phyloP scores from a whole-genome alignment of 495 filamentous ascomycete species.

The Tuber indicum region DNA sequence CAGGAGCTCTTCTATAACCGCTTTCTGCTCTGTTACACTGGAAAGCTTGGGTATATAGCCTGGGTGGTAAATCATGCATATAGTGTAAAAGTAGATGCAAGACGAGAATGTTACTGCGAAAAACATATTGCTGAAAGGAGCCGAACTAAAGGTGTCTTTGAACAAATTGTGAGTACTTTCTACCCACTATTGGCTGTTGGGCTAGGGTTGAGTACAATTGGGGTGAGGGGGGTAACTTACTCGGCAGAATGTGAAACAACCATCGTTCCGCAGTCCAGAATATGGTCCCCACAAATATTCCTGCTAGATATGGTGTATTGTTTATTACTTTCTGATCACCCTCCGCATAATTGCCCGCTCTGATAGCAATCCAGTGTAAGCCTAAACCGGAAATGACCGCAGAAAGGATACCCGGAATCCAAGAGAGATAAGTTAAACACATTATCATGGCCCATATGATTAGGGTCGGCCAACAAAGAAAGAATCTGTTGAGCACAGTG shows the following conservation, averaged over 20 bases:
- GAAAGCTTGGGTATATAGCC: conserved; percentile 91
- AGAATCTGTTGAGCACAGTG: conserved; percentile 70
- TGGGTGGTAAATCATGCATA: conserved; percentile 79
- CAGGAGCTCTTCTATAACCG: conserved; percentile 76
- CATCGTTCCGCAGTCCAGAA: conserved; percentile 78
- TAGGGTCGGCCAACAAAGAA: conserved; percentile 82
- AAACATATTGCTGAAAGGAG: conserved; percentile 64
- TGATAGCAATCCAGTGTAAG: conserved; percentile 72
- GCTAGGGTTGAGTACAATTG: conserved; percentile 22
- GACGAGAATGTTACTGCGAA: conserved; percentile 60
- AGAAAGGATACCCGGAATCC: conserved; percentile 69
- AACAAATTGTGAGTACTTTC: conserved; percentile 35
- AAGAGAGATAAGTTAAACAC: conserved; percentile 64
- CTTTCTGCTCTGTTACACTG: conserved; percentile 79
- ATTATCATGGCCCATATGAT: conserved; percentile 62
- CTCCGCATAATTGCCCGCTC: conserved; percentile 70
- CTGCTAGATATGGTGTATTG: conserved; percentile 84
- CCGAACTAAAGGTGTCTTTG: conserved; percentile 57
- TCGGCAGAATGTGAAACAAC: conserved; percentile 63
- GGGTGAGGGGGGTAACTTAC: conserved; percentile 46
- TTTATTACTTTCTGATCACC: conserved; percentile 80
- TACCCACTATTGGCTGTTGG: not conserved
- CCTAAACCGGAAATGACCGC: conserved; percentile 58
- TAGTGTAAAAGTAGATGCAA: conserved; percentile 77
- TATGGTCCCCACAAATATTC: conserved; percentile 81